These are phyloP conservation scores for Flaveria robusta DNA, from an alignment of 129 eudicot genomes.

Conservation along the genomic window DNA sequence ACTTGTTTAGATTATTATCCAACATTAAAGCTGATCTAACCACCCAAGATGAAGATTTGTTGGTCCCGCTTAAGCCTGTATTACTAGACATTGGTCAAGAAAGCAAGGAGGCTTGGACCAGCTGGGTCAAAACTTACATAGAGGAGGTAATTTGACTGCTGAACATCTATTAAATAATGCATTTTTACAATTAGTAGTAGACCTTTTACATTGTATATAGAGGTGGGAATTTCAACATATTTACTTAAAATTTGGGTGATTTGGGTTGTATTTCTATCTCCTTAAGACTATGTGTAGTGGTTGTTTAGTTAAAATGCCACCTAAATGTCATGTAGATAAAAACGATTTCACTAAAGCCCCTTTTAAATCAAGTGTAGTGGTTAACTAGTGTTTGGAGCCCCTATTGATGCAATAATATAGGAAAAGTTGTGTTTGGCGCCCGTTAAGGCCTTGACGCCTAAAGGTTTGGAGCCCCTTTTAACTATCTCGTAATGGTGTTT, in stretches of 20 bases:
- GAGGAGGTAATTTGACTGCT: slow-evolving; percentile 61
- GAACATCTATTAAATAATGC: slow-evolving; percentile 3
- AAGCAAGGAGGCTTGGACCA: slow-evolving; percentile 96
- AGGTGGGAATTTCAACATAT: background rate
- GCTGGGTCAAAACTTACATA: slow-evolving; percentile 86
- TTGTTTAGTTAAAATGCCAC: too few species aligned
- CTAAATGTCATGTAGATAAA: too few species aligned
- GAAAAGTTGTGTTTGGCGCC: too few species aligned
- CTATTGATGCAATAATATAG: too few species aligned
- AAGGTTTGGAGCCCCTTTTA: too few species aligned
- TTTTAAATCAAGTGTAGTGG: too few species aligned
- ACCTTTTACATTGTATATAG: background rate
- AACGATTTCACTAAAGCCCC: too few species aligned
- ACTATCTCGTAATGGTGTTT: too few species aligned
- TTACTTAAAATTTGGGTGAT: background rate
- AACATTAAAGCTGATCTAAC: slow-evolving; percentile 72
- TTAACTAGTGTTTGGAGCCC: too few species aligned
- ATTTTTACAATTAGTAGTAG: background rate
- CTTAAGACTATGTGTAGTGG: too few species aligned
- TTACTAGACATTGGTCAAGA: slow-evolving; percentile 88
- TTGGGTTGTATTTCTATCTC: background rate
- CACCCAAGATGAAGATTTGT: slow-evolving; percentile 64
- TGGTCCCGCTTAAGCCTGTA: slow-evolving; percentile 78
- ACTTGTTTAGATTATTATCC: slow-evolving; percentile 84
- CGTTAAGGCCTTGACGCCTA: too few species aligned